Conservation (phyloP, 331 rosid genomes). For the Acacia pycnantha region DNA sequence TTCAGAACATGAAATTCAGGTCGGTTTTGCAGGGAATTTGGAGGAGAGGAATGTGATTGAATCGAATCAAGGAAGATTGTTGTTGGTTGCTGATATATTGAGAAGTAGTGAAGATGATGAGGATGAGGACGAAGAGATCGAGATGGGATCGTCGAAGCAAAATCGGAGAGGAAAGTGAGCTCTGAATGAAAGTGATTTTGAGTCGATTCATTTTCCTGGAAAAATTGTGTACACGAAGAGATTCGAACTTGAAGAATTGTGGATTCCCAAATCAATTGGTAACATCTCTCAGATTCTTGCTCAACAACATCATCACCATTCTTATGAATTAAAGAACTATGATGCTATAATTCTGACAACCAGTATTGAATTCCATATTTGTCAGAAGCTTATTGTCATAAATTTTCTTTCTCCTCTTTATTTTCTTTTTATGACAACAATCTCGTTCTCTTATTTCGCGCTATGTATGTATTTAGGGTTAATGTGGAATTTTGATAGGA, state of each 20-base stretch:
- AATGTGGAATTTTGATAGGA: no score
- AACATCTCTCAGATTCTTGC: background rate
- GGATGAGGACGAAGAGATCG: slow-evolving; percentile 13
- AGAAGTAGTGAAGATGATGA: slow-evolving; percentile 12
- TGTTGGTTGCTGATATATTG: slow-evolving; percentile 46
- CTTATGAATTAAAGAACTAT: background rate
- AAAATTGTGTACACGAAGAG: slow-evolving; percentile 26
- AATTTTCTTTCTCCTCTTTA: background rate
- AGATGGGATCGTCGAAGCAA: slow-evolving; percentile 27
- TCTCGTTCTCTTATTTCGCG: background rate
- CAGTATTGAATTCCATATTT: background rate
- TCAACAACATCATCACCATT: background rate
- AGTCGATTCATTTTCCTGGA: slow-evolving; percentile 35
- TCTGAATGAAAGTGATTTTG: slow-evolving; percentile 37
- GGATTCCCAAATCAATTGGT: background rate
- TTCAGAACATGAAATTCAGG: slow-evolving; percentile 28
- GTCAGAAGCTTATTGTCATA: background rate
- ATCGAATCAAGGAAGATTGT: slow-evolving; percentile 25
- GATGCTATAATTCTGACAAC: background rate
- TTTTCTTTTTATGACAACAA: background rate
- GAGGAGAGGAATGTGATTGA: background rate
- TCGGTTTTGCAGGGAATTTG: slow-evolving; percentile 8
- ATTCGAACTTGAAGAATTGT: background rate
- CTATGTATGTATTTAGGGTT: no score
- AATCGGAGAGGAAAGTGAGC: slow-evolving; percentile 30